A percentile compares a stretch with the other conserved stretches of the same genome.
These are phyloP conservation scores for Globisporangium spiculum DNA, from an alignment of 352 stramenopile genomes.

Conservation along the genomic window DNA sequence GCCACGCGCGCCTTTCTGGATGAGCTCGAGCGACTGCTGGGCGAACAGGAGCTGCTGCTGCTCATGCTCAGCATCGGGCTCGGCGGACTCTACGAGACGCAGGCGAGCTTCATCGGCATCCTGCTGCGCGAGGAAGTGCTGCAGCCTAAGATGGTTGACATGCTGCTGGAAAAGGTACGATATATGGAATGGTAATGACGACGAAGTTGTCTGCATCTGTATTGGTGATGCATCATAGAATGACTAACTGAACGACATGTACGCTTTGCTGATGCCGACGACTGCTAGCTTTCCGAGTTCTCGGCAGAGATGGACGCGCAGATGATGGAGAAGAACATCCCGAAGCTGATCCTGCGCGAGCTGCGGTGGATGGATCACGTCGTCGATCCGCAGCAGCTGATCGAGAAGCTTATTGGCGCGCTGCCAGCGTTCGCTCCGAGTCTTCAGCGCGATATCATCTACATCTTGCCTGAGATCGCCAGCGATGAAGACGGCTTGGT, in stretches of 20 bases:
- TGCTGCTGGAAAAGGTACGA: constrained; percentile 49
- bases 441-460: constrained; percentile 64
- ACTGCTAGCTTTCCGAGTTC: constrained; percentile 36
- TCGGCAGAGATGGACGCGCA: constrained; percentile 33
- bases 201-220: too few relatives aligned
- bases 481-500: constrained; percentile 42
- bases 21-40: constrained; percentile 37
- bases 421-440: constrained; percentile 39
- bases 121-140: constrained; percentile 50
- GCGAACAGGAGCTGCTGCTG: constrained; percentile 37
- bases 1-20: constrained; percentile 27
- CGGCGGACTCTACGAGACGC: constrained; percentile 36
- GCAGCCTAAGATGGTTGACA: constrained; percentile 38
- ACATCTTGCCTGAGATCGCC: constrained; percentile 62
- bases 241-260: background rate
- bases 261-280: background rate
- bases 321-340: constrained; percentile 47
- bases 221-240: too few relatives aligned
- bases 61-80: constrained; percentile 48
- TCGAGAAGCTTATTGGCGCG: constrained; percentile 51
- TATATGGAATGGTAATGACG: background rate
- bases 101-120: constrained; percentile 55
- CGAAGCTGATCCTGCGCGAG: constrained; percentile 63
- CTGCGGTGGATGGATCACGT: constrained; percentile 61
- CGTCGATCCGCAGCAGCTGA: constrained; percentile 36